A percentile compares a stretch with the other conserved stretches of the same genome.
Conservation (phyloP, 345 rosid genomes). For the Ricinus communis region DNA sequence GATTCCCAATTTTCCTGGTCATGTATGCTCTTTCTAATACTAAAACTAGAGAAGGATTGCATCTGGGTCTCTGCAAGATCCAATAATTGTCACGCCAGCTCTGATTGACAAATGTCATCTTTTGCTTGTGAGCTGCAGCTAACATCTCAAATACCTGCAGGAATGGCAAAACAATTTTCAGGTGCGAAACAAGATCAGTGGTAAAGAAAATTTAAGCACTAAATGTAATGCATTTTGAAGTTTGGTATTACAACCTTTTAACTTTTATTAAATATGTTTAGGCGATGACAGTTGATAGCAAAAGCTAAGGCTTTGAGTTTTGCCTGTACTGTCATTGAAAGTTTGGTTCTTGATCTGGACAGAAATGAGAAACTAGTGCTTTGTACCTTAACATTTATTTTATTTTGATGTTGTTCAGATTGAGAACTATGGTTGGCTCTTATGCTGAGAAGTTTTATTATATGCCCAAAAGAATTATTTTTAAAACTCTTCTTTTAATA, state of each 20-base stretch:
- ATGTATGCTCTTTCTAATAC: too few relatives aligned
- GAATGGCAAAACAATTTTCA: not conserved
- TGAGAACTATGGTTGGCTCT: too few relatives aligned
- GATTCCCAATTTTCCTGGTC: not conserved
- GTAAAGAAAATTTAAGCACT: not conserved
- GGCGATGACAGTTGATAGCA: too few relatives aligned
- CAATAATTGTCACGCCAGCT: too few relatives aligned
- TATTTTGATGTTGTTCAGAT: too few relatives aligned
- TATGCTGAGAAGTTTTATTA: too few relatives aligned
- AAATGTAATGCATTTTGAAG: not conserved
- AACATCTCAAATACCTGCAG: not conserved
- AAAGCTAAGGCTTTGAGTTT: not conserved
- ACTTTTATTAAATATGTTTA: not conserved
- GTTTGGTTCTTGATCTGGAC: too few relatives aligned
- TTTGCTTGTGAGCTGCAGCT: not conserved
- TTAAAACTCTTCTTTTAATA: too few relatives aligned
- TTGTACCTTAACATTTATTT: too few relatives aligned
- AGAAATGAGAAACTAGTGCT: too few relatives aligned
- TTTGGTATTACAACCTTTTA: not conserved
- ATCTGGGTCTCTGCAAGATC: too few relatives aligned
- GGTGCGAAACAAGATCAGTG: not conserved
- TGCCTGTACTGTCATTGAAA: not conserved
- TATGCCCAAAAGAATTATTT: too few relatives aligned
- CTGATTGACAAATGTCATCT: not conserved
- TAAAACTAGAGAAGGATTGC: slow-evolving; percentile 26